A percentile compares a stretch with the other conserved stretches of the same genome.
These are phyloP conservation scores for Exophiala sp. DNA, from an alignment of 2,329 filamentous ascomycete species.

Conservation along the genomic window DNA sequence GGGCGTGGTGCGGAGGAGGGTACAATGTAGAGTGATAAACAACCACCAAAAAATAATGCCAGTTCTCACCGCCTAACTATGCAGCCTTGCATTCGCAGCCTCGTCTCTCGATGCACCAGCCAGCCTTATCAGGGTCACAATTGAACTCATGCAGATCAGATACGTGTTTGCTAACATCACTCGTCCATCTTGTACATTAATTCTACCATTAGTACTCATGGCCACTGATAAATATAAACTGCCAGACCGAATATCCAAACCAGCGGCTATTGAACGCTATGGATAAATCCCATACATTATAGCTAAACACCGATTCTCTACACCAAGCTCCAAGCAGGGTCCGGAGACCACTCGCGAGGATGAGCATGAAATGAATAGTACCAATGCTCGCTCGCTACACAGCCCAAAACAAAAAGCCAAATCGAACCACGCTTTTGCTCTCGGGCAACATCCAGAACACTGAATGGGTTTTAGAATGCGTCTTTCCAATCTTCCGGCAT, in stretches of 20 bases:
- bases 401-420: neutral
- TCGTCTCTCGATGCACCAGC: too few species aligned
- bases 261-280: too few species aligned
- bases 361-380: neutral
- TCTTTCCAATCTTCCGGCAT: slow-evolving; percentile 33
- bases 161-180: too few species aligned
- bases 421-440: neutral
- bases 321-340: neutral
- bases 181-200: too few species aligned
- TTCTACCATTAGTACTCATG: too few species aligned
- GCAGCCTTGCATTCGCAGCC: neutral
- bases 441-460: neutral
- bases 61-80: neutral
- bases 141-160: too few species aligned
- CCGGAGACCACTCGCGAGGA: neutral
- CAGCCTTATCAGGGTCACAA: too few species aligned
- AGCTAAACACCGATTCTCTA: too few species aligned
- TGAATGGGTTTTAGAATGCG: slow-evolving; percentile 7
- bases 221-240: too few species aligned
- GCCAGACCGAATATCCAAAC: too few species aligned
- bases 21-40: neutral
- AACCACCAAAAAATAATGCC: neutral
- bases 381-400: neutral
- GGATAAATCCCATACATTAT: too few species aligned
- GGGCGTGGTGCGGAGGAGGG: neutral